Base-by-base conservation (phyloP, 345 rosid species). In the Firmiana major region DNA sequence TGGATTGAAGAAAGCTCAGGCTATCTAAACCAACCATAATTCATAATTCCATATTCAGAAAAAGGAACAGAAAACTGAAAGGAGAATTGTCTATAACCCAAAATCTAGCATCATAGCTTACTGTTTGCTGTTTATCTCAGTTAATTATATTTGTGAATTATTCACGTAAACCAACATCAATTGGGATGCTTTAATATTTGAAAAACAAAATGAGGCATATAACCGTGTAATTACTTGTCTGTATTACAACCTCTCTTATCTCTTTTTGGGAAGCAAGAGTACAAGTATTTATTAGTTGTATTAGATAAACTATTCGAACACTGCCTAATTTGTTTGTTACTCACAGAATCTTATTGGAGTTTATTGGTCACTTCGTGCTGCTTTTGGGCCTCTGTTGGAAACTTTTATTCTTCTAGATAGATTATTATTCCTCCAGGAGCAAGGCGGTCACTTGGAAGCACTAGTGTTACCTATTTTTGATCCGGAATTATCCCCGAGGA, bases 291-390 rank as follows among this genome's bases (percentile, higher is more conserved):
- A 70, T 12, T 68, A 42, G 9, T 60, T 62, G 21, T 53, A 11
- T 46, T 43, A 51, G 17, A 54, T 60, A 36, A 12, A 9, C 64
- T 48, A 26, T 36, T 36, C 3, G 40, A 53, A 11, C 43, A 54
- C 76, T 67, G 45, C 65, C 75, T 38, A 13, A 48, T 81, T 22
- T 64, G 36, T 49, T 15, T 68, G 46, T 46, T 79, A 12, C 15
- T 0, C 67, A 76, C 93, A 95, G 99, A 93, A 86, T 48, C 77
- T 91, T 74, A 83, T 93, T 66, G 99, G 97, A 75, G 89, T 93
- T 49, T 95, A 89, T 81, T 95, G 98, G 96, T 93, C 99, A 60
- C 86, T 95, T 54, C 87, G 99, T 76, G 98, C 99, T 76, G 94
- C 98, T 71, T 73, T 95, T 17, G 99, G 97, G 34, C 92, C 94